Percentiles rank a stretch among this genome's conserved stretches.
Evolutionary conservation across 352 stramenopile genomes (phyloP).

Genomic region (Phytophthora litchii): DNA sequence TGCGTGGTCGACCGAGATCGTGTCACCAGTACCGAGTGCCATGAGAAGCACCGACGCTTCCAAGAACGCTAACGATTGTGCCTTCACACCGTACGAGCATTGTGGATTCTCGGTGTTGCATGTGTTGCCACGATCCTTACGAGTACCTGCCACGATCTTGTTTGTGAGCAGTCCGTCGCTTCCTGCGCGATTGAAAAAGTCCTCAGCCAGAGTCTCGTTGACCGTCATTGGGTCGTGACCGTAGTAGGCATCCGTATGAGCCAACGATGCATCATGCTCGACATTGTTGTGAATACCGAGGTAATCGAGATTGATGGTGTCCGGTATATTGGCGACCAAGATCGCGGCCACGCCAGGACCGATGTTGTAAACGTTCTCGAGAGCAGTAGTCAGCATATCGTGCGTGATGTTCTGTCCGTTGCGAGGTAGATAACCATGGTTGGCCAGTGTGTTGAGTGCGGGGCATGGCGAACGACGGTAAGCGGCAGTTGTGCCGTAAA

Average conservation of each 20-base stretch:
- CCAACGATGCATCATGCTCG: conserved; percentile 60
- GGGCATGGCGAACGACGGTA: conserved; percentile 49
- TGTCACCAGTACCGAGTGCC: conserved; percentile 23
- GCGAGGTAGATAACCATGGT: conserved; percentile 50
- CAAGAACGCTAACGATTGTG: conserved; percentile 27
- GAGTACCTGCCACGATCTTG: conserved; percentile 29
- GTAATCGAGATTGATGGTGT: conserved; percentile 42
- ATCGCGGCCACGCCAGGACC: conserved; percentile 26
- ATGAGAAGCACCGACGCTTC: conserved; percentile 33
- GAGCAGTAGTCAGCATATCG: conserved; percentile 25
- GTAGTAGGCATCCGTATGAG: conserved; percentile 40
- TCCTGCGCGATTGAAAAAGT: conserved; percentile 33
- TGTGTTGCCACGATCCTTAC: conserved; percentile 29
- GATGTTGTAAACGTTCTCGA: conserved; percentile 44
- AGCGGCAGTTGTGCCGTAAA: conserved; percentile 28
- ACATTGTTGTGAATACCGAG: conserved; percentile 47
- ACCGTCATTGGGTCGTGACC: conserved; percentile 37
- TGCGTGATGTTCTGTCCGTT: conserved; percentile 45
- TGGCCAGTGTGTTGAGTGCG: conserved; percentile 56
- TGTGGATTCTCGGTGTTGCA: conserved; percentile 39
- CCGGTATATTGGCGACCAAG: conserved; percentile 29
- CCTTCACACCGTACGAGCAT: conserved; percentile 30
- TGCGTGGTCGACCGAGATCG: conserved; percentile 35
- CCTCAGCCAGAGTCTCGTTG: conserved; percentile 30
- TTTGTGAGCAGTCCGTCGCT: conserved; percentile 28